Conservation (phyloP, 2,329 filamentous ascomycete species). For the Fusarium tjaetaba region DNA sequence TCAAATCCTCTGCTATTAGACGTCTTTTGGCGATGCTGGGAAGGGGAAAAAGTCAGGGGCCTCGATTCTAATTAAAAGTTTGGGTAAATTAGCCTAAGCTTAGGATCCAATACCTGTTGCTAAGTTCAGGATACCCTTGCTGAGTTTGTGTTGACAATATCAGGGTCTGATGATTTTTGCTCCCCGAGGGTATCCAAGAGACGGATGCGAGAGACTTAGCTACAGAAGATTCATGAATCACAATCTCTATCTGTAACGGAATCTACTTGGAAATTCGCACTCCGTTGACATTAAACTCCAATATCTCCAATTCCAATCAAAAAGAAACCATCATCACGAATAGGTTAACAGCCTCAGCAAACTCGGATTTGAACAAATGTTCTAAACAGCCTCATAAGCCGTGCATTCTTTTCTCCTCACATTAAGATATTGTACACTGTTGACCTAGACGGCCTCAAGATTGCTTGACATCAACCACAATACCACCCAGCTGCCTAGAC, state of each 20-base stretch:
- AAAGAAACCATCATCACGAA: not conserved
- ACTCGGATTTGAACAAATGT: not conserved
- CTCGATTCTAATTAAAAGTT: accelerated
- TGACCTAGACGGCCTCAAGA: constrained; percentile 12
- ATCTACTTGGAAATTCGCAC: accelerated
- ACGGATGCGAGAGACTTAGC: accelerated
- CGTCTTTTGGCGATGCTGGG: not conserved
- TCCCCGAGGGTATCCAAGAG: accelerated
- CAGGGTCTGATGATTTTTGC: not conserved
- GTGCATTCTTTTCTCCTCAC: not conserved
- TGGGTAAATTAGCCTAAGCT: accelerated
- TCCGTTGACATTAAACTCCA: not conserved
- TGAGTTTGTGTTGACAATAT: not conserved
- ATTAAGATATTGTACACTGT: not conserved
- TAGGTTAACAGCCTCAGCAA: accelerated
- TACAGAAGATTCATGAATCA: accelerated
- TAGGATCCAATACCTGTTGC: not conserved
- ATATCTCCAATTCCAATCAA: no score
- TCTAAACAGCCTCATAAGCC: not conserved
- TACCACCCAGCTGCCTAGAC: constrained; percentile 1
- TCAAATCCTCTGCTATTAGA: no score
- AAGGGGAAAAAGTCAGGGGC: not conserved
- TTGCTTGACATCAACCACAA: constrained; percentile 11
- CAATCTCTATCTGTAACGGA: accelerated
- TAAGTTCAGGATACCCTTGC: not conserved